Evolutionary conservation across 495 filamentous ascomycete genomes (phyloP).

Genomic region (Penicillium manginii): DNA sequence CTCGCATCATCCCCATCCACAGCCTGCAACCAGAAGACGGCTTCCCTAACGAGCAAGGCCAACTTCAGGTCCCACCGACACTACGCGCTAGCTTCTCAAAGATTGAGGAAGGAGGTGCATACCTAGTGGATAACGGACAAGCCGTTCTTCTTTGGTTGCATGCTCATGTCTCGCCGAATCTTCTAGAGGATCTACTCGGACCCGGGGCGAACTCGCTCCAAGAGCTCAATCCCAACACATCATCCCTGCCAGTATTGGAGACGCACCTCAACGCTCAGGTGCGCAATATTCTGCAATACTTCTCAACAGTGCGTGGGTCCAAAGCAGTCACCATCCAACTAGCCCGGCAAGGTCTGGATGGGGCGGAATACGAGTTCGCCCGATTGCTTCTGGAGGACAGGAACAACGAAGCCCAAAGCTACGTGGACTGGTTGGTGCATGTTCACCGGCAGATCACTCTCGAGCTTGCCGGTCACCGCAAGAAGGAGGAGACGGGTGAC

Average conservation of each 20-base stretch:
- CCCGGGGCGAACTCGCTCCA: constrained; percentile 71
- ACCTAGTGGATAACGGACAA: constrained; percentile 96
- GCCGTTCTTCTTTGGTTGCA: constrained; percentile 91
- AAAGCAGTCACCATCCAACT: constrained; percentile 90
- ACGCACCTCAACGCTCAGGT: constrained; percentile 96
- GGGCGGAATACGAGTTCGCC: constrained; percentile 96
- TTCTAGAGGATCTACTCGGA: constrained; percentile 90
- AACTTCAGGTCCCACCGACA: constrained; percentile 70
- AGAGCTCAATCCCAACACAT: constrained; percentile 75
- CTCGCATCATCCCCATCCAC: constrained; percentile 89
- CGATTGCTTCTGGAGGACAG: constrained; percentile 88
- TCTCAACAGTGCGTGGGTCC: constrained; percentile 77
- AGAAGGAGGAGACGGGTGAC: constrained; percentile 66
- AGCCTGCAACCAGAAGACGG: constrained; percentile 77
- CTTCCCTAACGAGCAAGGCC: constrained; percentile 85
- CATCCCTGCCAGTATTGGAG: constrained; percentile 72
- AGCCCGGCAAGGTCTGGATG: constrained; percentile 90
- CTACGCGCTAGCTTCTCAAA: constrained; percentile 86
- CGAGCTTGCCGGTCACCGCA: constrained; percentile 79
- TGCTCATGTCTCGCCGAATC: constrained; percentile 70
- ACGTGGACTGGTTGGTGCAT: constrained; percentile 98
- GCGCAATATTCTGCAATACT: constrained; percentile 87
- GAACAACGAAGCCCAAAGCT: constrained; percentile 96
- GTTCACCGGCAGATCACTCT: constrained; percentile 89
- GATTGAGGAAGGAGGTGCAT: constrained; percentile 94